Base-by-base conservation (phyloP, 1,139 yeast species). In the Hansenula anomala region DNA sequence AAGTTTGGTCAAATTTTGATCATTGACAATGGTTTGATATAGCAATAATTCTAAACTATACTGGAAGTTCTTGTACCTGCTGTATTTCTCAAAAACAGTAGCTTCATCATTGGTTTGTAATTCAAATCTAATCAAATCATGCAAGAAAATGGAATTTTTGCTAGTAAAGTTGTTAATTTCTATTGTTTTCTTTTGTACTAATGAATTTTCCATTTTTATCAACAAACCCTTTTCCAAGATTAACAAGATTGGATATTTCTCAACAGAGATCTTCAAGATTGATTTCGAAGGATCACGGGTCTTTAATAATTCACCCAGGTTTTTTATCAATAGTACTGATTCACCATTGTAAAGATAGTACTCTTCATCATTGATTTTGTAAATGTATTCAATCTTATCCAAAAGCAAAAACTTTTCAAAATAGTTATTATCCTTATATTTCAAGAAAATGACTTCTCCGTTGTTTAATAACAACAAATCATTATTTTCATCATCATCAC, bases 1-100 rank as follows among this genome's bases (percentile, higher is more conserved):
- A 28, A 52, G 19, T 6, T 30, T 34, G 9, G 38, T n/a, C 2
- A 40, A 22, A 26, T 46, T 46, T 23, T 54, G 60, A 32, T 55
- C 56, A 16, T 52, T 44, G 15, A 56, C 52, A 5, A 62, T 50
- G 16, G 46, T 42, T 36, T 51, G 49, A 34, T 68, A 72, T 11
- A 73, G 58, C 31, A 73, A 47, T 33, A 77, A 55, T 44, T 73
- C 76, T 32, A 77, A 52, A 18, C 76, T 66, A 39, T 71, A 72
- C 28, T 69, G 67, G 44, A 75, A 68, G 46, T 75, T 70, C 34
- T 71, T 67, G 39, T 69, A 60, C 18, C 60, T 60, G 28, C 62
- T 48, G 42, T 69, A 70, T 38, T 64, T 64, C 6, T 36, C 29
- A 18, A 43, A 48, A 2, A 49, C 40, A 17, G 28, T 30, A 6